A percentile compares a stretch with the other conserved stretches of the same genome.
Conservation (phyloP, 179 eudicot genomes). For the Beta lomatogona region DNA sequence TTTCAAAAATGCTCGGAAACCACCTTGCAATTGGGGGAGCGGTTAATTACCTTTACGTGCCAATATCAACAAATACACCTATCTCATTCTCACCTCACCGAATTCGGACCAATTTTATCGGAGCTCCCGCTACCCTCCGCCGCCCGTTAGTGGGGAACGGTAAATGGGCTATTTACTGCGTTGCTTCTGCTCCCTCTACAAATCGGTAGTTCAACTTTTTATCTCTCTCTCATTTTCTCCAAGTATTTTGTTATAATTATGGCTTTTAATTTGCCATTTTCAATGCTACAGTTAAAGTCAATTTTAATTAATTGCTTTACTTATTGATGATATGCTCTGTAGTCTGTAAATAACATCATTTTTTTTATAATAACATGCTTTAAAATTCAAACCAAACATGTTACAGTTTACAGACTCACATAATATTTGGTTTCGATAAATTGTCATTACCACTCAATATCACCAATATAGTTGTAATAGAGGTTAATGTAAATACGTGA, state of each 20-base stretch:
- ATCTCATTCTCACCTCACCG: background rate
- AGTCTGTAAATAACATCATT: no score
- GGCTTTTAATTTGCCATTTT: background rate
- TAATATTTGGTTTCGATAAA: no score
- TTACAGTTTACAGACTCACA: no score
- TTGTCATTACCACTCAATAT: no score
- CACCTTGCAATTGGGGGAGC: constrained; percentile 20
- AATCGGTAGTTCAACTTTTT: constrained; percentile 23
- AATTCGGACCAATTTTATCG: constrained; percentile 13
- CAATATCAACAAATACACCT: background rate
- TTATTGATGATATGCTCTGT: background rate
- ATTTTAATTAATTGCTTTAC: background rate
- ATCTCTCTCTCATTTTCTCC: constrained; percentile 7
- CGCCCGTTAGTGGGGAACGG: background rate
- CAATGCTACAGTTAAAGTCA: background rate
- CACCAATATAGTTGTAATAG: no score
- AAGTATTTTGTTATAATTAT: no score
- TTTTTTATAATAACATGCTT: no score
- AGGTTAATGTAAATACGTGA: no score
- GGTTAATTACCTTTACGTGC: background rate
- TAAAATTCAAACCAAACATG: no score
- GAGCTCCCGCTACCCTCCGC: constrained; percentile 19
- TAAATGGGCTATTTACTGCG: constrained; percentile 10
- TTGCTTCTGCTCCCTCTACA: constrained; percentile 18
- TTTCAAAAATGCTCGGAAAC: constrained; percentile 19